A percentile compares a stretch with the other conserved stretches of the same genome.
Conservation (phyloP, 163 green algal species). For the Scenedesmus sp. region DNA sequence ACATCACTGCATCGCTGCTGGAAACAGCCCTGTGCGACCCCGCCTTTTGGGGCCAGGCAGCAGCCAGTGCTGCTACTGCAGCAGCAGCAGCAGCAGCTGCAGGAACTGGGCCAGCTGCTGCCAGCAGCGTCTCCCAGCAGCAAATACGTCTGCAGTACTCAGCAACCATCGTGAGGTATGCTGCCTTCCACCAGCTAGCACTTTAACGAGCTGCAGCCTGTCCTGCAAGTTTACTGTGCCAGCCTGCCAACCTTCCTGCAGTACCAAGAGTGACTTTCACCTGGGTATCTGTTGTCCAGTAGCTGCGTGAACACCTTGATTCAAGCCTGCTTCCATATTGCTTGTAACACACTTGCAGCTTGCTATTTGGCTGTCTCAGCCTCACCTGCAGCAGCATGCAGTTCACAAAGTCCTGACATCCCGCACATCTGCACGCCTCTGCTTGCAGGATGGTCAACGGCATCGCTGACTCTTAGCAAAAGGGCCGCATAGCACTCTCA, state of each 20-base stretch:
- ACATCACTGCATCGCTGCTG: slow-evolving; percentile 75
- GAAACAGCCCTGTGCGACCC: slow-evolving; percentile 64
- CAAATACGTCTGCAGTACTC: slow-evolving; percentile 72
- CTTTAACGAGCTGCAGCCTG: background rate
- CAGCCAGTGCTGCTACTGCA: background rate
- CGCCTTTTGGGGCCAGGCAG: background rate
- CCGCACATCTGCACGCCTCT: no score
- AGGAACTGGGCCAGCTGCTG: background rate
- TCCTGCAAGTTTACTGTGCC: background rate
- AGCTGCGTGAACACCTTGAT: background rate
- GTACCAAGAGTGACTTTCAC: background rate
- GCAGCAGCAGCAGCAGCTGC: background rate
- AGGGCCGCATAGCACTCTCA: slow-evolving; percentile 61
- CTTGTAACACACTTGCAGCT: no score
- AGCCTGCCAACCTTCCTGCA: background rate
- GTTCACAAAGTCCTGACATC: background rate
- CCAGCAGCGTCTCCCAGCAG: slow-evolving; percentile 26
- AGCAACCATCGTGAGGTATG: slow-evolving; percentile 66
- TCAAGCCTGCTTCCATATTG: no score
- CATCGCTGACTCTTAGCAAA: slow-evolving; percentile 61
- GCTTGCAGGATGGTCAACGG: slow-evolving; percentile 67
- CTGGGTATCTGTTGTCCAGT: background rate
- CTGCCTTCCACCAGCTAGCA: slow-evolving; percentile 42
- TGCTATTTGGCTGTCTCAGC: background rate
- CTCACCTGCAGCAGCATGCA: slow-evolving; percentile 46